phyloP scores from a whole-genome alignment of 495 filamentous ascomycete genomes.

The Bryoglossum gracile region DNA sequence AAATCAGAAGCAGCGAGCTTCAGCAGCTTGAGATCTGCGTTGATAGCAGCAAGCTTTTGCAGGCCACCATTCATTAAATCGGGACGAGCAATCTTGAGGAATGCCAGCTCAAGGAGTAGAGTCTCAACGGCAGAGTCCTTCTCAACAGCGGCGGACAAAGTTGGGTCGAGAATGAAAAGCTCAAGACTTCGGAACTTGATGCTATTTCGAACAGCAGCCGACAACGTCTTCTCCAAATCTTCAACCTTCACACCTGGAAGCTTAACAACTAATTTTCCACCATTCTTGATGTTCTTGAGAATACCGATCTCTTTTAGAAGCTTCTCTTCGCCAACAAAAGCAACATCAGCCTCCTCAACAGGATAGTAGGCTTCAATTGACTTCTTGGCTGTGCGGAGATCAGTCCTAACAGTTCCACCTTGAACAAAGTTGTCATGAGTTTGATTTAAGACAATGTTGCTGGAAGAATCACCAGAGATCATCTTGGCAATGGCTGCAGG shows the following conservation, averaged over 20 bases:
- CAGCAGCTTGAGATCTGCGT: conserved; percentile 47
- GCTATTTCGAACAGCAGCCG: conserved; percentile 54
- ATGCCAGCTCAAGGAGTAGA: conserved; percentile 66
- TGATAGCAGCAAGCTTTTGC: conserved; percentile 51
- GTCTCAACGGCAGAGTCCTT: conserved; percentile 48
- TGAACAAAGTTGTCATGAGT: conserved; percentile 80
- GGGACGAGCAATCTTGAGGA: conserved; percentile 64
- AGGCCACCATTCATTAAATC: conserved; percentile 43
- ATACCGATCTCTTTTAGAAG: conserved; percentile 71
- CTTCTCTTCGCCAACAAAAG: conserved; percentile 69
- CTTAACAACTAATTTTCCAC: conserved; percentile 66
- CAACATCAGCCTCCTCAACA: conserved; percentile 68
- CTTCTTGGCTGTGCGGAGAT: conserved; percentile 77
- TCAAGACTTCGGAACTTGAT: conserved; percentile 60
- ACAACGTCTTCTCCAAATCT: conserved; percentile 83
- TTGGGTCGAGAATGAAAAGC: conserved; percentile 67
- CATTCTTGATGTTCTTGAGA: conserved; percentile 58
- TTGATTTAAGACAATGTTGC: conserved; percentile 69
- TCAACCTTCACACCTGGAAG: conserved; percentile 74
- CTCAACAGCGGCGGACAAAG: conserved; percentile 53
- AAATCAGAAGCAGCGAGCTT: conserved; percentile 58
- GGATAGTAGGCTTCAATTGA: conserved; percentile 77
- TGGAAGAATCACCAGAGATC: conserved; percentile 64
- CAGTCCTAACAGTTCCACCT: conserved; percentile 76
- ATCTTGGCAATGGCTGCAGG: conserved; percentile 61